phyloP scores from a whole-genome alignment of 2,329 filamentous ascomycete species.

The Aspergillus intermedius region DNA sequence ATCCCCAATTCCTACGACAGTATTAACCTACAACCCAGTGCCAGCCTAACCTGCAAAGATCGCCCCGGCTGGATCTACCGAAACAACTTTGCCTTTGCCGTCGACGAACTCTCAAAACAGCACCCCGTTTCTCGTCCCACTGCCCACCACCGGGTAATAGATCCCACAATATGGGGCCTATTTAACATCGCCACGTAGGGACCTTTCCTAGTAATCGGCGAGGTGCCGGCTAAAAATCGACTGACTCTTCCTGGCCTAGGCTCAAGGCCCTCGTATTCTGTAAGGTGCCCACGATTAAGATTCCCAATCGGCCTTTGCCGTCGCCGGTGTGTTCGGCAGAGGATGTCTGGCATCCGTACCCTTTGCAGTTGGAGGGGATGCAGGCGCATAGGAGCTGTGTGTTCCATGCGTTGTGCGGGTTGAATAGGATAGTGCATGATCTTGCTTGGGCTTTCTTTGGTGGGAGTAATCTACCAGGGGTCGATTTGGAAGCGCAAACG shows the following conservation, averaged over 20 bases:
- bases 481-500: conserved; percentile 8
- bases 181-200: conserved; percentile 22
- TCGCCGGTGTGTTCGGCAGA: conserved; percentile 4
- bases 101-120: conserved; percentile 17
- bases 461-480: conserved; percentile 2
- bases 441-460: conserved; percentile 12
- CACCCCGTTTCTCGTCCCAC: conserved; percentile 4
- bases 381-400: conserved; percentile 14
- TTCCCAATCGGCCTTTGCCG: conserved; percentile 9
- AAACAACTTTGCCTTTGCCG: conserved; percentile 19
- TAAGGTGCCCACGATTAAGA: conserved; percentile 12
- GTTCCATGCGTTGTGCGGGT: conserved; percentile 12
- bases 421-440: conserved; percentile 17
- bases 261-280: conserved; percentile 2
- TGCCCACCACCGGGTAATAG: conserved; percentile 11
- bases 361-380: conserved; percentile 6
- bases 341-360: conserved; percentile 19
- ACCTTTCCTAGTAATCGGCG: background rate
- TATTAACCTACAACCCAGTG: conserved; percentile 12
- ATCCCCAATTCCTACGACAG: background rate
- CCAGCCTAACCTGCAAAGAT: conserved; percentile 27
- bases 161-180: conserved; percentile 18
- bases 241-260: background rate
- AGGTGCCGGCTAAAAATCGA: background rate
- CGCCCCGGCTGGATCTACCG: conserved; percentile 23